These are phyloP conservation scores for Pedinophyceae sp. DNA, from an alignment of 139 green algal genomes.

Conservation along the genomic window DNA sequence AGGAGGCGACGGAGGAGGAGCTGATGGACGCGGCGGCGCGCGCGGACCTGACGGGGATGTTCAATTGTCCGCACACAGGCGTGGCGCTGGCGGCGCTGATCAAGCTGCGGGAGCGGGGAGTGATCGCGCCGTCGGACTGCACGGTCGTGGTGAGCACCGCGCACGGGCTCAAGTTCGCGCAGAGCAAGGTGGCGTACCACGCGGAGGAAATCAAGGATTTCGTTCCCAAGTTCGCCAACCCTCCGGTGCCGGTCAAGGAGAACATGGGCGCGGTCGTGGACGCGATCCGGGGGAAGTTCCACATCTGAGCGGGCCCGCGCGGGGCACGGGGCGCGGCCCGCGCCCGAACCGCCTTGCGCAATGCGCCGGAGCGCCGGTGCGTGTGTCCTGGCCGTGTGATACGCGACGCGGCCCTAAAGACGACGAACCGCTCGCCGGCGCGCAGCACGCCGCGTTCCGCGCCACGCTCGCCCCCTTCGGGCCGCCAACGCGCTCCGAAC, in stretches of 20 bases:
- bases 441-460: too few relatives aligned
- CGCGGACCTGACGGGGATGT: constrained; percentile 86
- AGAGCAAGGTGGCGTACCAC: constrained; percentile 95
- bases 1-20: constrained; percentile 97
- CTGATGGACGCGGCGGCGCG: constrained; percentile 95
- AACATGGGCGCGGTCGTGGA: constrained; percentile 90
- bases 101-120: constrained; percentile 73
- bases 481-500: too few relatives aligned
- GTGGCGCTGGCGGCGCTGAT: constrained; percentile 89
- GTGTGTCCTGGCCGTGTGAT: too few relatives aligned
- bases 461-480: too few relatives aligned
- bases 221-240: constrained; percentile 67
- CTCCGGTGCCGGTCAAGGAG: constrained; percentile 74
- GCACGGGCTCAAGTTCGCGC: constrained; percentile 96
- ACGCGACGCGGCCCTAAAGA: too few relatives aligned
- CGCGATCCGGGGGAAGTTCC: constrained; percentile 43
- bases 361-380: too few relatives aligned
- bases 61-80: constrained; percentile 42
- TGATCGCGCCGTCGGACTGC: constrained; percentile 74
- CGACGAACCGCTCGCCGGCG: too few relatives aligned
- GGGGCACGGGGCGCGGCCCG: too few relatives aligned
- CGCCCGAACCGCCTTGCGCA: too few relatives aligned
- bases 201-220: constrained; percentile 59
- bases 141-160: constrained; percentile 92
- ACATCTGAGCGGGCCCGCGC: too few relatives aligned